Evolutionary conservation across 78 protist species (phyloP), one percentile per base, ranked within the genome.

Genomic region (Capsaspora owczarzaki): DNA sequence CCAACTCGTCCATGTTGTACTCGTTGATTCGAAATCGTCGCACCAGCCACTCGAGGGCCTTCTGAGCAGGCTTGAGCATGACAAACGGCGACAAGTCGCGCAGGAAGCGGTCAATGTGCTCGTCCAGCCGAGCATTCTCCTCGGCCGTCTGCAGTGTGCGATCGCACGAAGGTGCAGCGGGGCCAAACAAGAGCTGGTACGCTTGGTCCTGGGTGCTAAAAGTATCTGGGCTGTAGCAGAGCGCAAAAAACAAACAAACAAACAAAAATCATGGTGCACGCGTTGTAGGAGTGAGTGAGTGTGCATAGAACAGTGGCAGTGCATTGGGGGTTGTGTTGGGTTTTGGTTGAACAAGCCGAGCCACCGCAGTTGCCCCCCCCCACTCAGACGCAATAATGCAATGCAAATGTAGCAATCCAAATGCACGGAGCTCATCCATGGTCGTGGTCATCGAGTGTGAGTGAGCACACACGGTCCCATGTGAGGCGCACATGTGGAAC

Each of bases 21-120:
- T 74, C 87, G 69, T 86, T 76, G 10, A 90, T 71, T 42, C 86
- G 51, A 66, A 78, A 90, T 29, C 84, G 51, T 46, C 93, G 61
- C 33, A 90, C 70, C 29, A 90, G 81, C 82, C 85, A 90, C 79
- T 90, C 93, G 56, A 90, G 63, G 40, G 83, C 56, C 75, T 90
- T 83, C 25, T 86, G 90, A 0, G 90, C 82, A 42, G 90, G 77
- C 4, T 51, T 51, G 44, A 49, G 33, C 35, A 90, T 85, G 69
- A 86, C 76, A 53, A 84, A 76, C 23, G 84, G 80, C 33, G 87
- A 71, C 27, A 79, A 66, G 29, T 81, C 38, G 42, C 74, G 63
- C 27, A 86, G 68, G 71, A 84, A 84, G n/a, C 60, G 40, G 41
- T n/a, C 3, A 20, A 90, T 71, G n/a, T 70, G 46, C 33, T 6